Conservation (phyloP, 2,329 filamentous ascomycete genomes). For the Penicillium sp. region DNA sequence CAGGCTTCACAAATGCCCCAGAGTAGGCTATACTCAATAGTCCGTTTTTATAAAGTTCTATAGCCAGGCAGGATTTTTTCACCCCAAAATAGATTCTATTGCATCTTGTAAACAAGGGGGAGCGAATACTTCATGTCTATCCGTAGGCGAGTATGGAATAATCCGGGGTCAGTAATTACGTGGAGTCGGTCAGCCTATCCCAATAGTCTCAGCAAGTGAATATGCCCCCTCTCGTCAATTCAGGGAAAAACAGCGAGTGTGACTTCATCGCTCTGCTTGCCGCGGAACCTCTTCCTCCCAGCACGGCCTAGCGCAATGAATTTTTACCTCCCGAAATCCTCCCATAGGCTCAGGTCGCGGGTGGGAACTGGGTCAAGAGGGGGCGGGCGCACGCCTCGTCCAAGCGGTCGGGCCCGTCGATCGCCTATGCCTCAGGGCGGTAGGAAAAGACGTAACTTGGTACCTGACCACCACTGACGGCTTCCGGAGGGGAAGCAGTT, state of each 20-base stretch:
- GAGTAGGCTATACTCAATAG: background rate
- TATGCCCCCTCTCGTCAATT: background rate
- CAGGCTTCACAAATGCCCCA: background rate
- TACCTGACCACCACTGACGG: background rate
- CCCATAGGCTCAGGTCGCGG: background rate
- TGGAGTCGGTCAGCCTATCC: background rate
- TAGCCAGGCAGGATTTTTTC: too few relatives aligned
- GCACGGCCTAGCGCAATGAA: background rate
- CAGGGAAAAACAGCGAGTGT: background rate
- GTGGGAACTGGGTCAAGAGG: background rate
- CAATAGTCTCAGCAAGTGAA: background rate
- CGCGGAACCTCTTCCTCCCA: background rate
- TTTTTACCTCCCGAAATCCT: background rate
- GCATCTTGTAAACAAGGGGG: too few relatives aligned
- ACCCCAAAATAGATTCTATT: too few relatives aligned
- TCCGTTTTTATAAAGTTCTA: too few relatives aligned
- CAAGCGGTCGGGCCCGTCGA: conserved; percentile 5
- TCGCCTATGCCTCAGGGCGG: background rate
- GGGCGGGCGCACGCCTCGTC: background rate
- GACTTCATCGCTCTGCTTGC: background rate
- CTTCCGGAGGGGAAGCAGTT: background rate
- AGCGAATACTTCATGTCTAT: too few relatives aligned
- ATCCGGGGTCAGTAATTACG: too few relatives aligned
- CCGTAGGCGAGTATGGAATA: too few relatives aligned
- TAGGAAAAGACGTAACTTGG: background rate